Base-by-base conservation (phyloP, 1,284 basidiomycete genomes). In the Phylloboletellus chloephorus region DNA sequence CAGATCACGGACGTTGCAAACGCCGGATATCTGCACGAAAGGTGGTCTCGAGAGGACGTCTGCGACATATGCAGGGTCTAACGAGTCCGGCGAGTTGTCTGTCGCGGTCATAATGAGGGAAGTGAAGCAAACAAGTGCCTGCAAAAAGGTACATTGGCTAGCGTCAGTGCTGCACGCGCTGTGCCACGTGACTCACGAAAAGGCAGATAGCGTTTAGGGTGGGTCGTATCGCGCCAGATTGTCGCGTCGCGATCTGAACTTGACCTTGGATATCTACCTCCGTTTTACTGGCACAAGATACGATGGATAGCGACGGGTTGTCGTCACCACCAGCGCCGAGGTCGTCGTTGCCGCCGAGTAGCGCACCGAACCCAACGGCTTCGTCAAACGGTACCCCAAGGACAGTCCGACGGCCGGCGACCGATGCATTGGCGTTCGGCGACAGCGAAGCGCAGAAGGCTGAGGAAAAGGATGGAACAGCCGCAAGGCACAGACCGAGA, bases 1-100 rank as follows among this genome's bases (percentile, higher is more conserved):
- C 9, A 88, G 66, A 60, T 85, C 82, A 38, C 85, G 72, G 31
- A 80, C 68, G 52, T 88, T 88, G 50, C 75, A 76, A 10, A 88
- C 82, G 31, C 84, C 84, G 17, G 73, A 58, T 49, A 88, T 70
- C 9, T 66, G 58, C 11, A 85, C 73, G 48, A 88, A 88, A 0
- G 84, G 84, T 8, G 75, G 78, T 24, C 66, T 68, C 1, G 79
- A 81, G 21, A 87, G 73, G 11, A 74, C 61, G 15, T 78, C 69
- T 13, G 69, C 63, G 16, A 87, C 82, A 60, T 78, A 77, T 16
- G 58, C 60, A 5, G 80, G 74, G 54, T 87, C 83, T 32, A 87
- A 65, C 35, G 80, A 73, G 42, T 78, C 76, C 33, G 80, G 65
- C 7, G 65, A 67, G 53, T 57, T 47, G 37, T 50, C 51, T 31